phyloP scores from a whole-genome alignment of 83 land plant genomes.

The Picea abies region DNA sequence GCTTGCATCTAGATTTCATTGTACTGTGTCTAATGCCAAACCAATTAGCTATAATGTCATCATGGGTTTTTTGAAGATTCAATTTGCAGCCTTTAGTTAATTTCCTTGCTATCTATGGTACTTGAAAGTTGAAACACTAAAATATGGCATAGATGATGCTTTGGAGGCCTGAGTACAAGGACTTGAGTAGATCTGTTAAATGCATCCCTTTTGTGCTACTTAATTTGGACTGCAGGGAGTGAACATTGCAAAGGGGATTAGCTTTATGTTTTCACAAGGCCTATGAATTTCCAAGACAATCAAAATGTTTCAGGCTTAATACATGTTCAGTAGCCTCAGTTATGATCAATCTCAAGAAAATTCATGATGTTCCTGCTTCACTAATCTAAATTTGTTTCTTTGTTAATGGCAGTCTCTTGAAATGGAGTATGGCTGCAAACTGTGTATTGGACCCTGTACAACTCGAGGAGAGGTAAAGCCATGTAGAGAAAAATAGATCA shows the following conservation, averaged over 20 bases:
- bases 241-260: background rate
- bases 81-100: background rate
- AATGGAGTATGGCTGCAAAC: constrained; percentile 86
- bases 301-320: background rate
- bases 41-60: background rate
- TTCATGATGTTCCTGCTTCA: background rate
- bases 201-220: no score
- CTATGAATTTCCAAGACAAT: background rate
- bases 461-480: constrained; percentile 92
- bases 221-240: no score
- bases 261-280: background rate
- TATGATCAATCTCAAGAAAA: background rate
- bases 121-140: background rate
- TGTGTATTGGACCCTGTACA: constrained; percentile 99
- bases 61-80: background rate
- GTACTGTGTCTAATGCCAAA: background rate
- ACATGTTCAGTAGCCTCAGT: background rate
- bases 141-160: background rate
- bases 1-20: background rate
- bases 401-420: constrained; percentile 72
- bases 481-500: no score
- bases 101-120: background rate
- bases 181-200: no score
- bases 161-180: background rate
- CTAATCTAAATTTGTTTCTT: background rate